Conservation (phyloP, 2,329 filamentous ascomycete species). For the Penicillium sp. region DNA sequence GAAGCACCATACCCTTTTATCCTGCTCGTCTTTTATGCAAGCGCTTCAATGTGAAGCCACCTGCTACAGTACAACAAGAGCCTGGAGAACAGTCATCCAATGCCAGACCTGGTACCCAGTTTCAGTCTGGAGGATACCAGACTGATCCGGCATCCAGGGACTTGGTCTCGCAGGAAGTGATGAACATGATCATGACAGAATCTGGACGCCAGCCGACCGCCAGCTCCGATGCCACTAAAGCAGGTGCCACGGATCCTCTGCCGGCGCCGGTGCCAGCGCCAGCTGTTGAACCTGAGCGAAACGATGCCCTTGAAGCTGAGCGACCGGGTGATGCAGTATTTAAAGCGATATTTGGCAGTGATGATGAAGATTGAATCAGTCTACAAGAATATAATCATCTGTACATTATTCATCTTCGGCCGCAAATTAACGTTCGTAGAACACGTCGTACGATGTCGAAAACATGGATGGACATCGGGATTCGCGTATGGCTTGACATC, state of each 20-base stretch:
- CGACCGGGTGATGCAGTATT: constrained; percentile 79
- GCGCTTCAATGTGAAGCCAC: constrained; percentile 81
- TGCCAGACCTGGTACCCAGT: constrained; percentile 25
- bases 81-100: constrained; percentile 41
- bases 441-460: not conserved
- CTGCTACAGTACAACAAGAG: constrained; percentile 63
- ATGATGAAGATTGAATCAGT: constrained; percentile 52
- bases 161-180: constrained; percentile 53
- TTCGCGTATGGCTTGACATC: constrained; percentile 6
- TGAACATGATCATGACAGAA: constrained; percentile 56
- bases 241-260: constrained; percentile 8
- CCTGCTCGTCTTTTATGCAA: constrained; percentile 89
- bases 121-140: constrained; percentile 35
- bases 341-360: constrained; percentile 89
- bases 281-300: constrained; percentile 67
- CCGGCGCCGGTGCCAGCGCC: constrained; percentile 10
- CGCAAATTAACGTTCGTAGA: not conserved
- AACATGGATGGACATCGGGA: not conserved
- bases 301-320: constrained; percentile 72
- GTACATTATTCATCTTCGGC: not conserved
- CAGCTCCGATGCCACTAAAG: constrained; percentile 22
- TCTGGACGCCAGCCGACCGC: constrained; percentile 24
- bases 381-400: not conserved
- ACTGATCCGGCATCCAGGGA: constrained; percentile 39
- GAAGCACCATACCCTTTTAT: constrained; percentile 68